These are phyloP conservation scores for Reticulascus tulasneorum DNA, from an alignment of 2,329 filamentous ascomycete genomes.

Conservation along the genomic window DNA sequence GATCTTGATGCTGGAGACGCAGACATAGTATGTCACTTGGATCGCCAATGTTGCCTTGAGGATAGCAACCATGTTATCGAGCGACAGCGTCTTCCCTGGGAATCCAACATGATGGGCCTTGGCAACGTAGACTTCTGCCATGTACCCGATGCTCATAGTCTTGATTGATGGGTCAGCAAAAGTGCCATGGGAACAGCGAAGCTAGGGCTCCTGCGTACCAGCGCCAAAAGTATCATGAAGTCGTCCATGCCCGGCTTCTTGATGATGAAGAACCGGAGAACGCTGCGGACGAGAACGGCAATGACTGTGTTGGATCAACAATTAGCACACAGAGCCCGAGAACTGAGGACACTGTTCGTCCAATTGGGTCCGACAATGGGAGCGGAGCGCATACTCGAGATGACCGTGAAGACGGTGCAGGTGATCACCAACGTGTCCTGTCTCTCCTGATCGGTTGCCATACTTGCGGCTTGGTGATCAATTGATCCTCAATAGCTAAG, in stretches of 20 bases:
- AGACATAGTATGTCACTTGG: conserved; percentile 36
- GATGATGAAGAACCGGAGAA: conserved; percentile 13
- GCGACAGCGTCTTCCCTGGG: conserved; percentile 10
- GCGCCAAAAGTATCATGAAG: conserved; percentile 13
- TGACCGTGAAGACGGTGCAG: conserved; percentile 11
- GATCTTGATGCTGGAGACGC: conserved; percentile 35
- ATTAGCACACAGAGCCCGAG: too few species aligned
- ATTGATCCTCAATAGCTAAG: too few species aligned
- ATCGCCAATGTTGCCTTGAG: conserved; percentile 29
- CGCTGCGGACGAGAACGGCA: conserved; percentile 11
- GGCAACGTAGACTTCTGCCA: conserved; percentile 15
- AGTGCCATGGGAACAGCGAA: background rate
- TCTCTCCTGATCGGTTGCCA: conserved; percentile 15
- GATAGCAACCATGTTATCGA: conserved; percentile 16
- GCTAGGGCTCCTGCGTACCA: conserved; percentile 5
- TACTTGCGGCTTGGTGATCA: too few species aligned
- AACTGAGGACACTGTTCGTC: too few species aligned
- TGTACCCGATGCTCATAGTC: conserved; percentile 12
- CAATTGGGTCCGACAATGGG: background rate
- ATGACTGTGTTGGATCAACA: conserved; percentile 6
- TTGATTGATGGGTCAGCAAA: background rate
- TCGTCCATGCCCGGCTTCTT: conserved; percentile 18
- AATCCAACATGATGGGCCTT: conserved; percentile 18
- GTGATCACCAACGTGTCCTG: conserved; percentile 16
- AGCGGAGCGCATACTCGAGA: conserved; percentile 12